A percentile compares a stretch with the other conserved stretches of the same genome.
Conservation (phyloP, 495 filamentous ascomycete genomes). For the Penicillium alfredii region DNA sequence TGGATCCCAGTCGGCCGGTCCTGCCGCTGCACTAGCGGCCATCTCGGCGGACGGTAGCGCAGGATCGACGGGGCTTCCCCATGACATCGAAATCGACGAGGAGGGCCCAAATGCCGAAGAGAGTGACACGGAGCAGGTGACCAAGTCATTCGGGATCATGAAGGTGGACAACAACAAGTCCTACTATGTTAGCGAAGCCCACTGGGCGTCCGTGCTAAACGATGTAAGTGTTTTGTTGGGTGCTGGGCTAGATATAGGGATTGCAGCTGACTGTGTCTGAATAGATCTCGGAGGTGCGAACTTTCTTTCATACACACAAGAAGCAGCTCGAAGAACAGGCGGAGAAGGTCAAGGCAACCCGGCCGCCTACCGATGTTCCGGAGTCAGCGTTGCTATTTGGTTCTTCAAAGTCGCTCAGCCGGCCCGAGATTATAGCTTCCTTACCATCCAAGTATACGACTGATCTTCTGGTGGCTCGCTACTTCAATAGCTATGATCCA, state of each 20-base stretch:
- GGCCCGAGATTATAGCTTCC: slow-evolving; percentile 69
- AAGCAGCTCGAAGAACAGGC: slow-evolving; percentile 62
- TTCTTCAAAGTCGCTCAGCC: slow-evolving; percentile 56
- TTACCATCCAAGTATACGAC: slow-evolving; percentile 76
- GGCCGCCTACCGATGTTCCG: slow-evolving; percentile 50
- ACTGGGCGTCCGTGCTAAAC: slow-evolving; percentile 83
- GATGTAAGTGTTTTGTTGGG: slow-evolving; percentile 52
- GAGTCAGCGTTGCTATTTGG: slow-evolving; percentile 72
- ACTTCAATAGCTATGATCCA: slow-evolving; percentile 67
- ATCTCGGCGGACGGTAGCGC: slow-evolving; percentile 56
- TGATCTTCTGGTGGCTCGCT: slow-evolving; percentile 69
- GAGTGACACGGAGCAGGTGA: slow-evolving; percentile 83
- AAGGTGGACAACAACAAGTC: slow-evolving; percentile 82
- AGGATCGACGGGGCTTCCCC: slow-evolving; percentile 38
- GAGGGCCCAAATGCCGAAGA: slow-evolving; percentile 51
- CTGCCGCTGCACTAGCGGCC: slow-evolving; percentile 56
- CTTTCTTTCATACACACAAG: slow-evolving; percentile 70
- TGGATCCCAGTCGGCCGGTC: slow-evolving; percentile 60
- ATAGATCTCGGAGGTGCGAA: slow-evolving; percentile 88
- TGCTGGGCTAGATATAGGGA: not conserved
- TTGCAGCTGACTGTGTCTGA: slow-evolving; percentile 8
- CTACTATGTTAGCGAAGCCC: slow-evolving; percentile 78
- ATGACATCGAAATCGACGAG: slow-evolving; percentile 53
- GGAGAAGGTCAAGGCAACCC: slow-evolving; percentile 57
- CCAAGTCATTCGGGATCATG: slow-evolving; percentile 79